phyloP scores from a whole-genome alignment of 2,329 filamentous ascomycete species.

The Pseudocercospora ulei region DNA sequence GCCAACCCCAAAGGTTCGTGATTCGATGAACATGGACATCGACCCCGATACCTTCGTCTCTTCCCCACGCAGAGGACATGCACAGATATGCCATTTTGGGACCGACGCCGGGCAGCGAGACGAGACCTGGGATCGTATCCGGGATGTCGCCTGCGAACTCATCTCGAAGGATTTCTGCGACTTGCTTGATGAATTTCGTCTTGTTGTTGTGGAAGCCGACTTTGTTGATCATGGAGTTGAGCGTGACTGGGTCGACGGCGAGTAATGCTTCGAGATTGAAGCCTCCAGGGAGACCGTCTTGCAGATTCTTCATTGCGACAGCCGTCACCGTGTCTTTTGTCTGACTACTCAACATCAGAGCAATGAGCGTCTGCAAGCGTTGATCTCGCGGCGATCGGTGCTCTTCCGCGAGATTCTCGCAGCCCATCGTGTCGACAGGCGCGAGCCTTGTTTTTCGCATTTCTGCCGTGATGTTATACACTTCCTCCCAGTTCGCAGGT shows the following conservation, averaged over 20 bases:
- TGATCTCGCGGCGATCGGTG: constrained; percentile 46
- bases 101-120: constrained; percentile 72
- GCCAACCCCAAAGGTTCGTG: constrained; percentile 89
- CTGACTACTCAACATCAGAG: constrained; percentile 84
- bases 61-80: constrained; percentile 64
- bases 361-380: constrained; percentile 75
- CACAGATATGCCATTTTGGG: constrained; percentile 93
- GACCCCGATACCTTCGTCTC: constrained; percentile 71
- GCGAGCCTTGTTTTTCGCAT: constrained; percentile 68
- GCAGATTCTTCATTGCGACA: constrained; percentile 67
- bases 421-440: constrained; percentile 96
- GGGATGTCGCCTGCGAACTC: constrained; percentile 68
- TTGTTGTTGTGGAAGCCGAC: constrained; percentile 96
- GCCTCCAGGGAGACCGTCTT: constrained; percentile 57
- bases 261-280: constrained; percentile 71
- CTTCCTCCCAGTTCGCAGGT: constrained; percentile 70
- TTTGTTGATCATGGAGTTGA: constrained; percentile 68
- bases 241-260: constrained; percentile 53
- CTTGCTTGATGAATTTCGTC: constrained; percentile 64
- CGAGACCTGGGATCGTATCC: constrained; percentile 62
- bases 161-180: constrained; percentile 54
- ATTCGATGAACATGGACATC: constrained; percentile 94
- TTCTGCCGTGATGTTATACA: constrained; percentile 65
- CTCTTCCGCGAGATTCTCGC: constrained; percentile 61
- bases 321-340: constrained; percentile 89